Conservation (phyloP, 2,329 filamentous ascomycete genomes). For the Periconia sp. region DNA sequence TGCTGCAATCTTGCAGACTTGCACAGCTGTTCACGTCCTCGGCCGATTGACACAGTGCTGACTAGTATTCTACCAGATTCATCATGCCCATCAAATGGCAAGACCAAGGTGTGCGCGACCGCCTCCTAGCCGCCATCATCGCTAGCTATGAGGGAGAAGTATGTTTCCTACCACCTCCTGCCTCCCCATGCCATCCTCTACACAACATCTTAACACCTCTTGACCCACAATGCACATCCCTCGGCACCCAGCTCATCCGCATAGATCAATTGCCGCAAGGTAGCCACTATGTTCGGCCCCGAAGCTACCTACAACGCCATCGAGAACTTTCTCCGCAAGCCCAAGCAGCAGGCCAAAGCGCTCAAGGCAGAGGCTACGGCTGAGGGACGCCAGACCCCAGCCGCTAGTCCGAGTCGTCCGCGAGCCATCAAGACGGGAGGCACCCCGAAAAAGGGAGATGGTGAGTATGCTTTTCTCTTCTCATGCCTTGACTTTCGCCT, state of each 20-base stretch:
- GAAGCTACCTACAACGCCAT: slow-evolving; percentile 57
- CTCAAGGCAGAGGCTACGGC: slow-evolving; percentile 32
- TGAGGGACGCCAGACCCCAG: slow-evolving; percentile 1
- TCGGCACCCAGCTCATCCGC: background rate
- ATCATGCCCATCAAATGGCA: slow-evolving; percentile 47
- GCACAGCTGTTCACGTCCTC: too few species aligned
- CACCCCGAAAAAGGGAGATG: slow-evolving; percentile 8
- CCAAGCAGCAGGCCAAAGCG: slow-evolving; percentile 48
- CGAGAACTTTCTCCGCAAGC: slow-evolving; percentile 53
- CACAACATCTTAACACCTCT: background rate
- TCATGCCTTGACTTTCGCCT: too few species aligned
- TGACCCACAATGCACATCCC: background rate
- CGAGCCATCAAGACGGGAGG: slow-evolving; percentile 1
- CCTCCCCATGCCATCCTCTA: background rate
- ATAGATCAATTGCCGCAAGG: slow-evolving; percentile 50
- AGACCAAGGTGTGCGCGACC: slow-evolving; percentile 42
- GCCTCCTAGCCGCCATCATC: slow-evolving; percentile 49
- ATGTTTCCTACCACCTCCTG: slow-evolving; percentile 7
- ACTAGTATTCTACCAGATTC: too few species aligned
- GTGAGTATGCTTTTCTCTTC: slow-evolving; percentile 10
- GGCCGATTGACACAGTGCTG: too few species aligned
- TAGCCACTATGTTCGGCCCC: slow-evolving; percentile 53
- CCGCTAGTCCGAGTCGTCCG: slow-evolving; percentile 11
- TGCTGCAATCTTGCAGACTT: too few species aligned
- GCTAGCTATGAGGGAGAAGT: slow-evolving; percentile 43